Evolutionary conservation across 2,329 filamentous ascomycete species (phyloP).

Genomic region (Leptodontidium sp.): DNA sequence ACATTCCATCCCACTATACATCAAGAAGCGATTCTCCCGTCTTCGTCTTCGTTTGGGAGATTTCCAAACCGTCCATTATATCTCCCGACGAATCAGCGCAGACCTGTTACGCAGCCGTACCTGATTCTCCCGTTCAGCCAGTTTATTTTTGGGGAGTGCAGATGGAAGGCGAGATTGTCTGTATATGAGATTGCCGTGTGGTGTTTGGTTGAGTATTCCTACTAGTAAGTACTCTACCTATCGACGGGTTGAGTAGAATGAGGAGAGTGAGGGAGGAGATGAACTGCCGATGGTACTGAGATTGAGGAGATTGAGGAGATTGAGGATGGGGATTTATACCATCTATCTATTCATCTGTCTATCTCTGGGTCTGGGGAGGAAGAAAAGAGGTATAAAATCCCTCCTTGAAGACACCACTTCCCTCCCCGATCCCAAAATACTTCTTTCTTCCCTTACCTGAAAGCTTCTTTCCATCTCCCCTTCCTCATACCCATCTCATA

Average conservation of each 20-base stretch:
- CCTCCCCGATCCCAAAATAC: slow-evolving; percentile 7
- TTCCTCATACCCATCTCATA: no score
- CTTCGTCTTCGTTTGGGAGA: not conserved
- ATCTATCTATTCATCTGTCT: not conserved
- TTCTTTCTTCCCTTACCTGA: slow-evolving; percentile 7
- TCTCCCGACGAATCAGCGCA: slow-evolving; percentile 6
- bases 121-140: slow-evolving; percentile 16
- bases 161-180: not conserved
- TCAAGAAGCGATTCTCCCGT: not conserved
- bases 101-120: not conserved
- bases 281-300: slow-evolving; percentile 5
- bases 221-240: not conserved
- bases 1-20: not conserved
- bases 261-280: not conserved
- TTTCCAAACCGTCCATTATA: not conserved
- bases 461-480: not conserved
- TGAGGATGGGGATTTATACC: not conserved
- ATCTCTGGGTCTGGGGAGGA: not conserved
- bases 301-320: not conserved
- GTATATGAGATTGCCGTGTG: not conserved
- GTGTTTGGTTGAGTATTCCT: not conserved
- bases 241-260: not conserved
- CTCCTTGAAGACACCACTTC: no score
- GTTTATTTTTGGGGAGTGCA: not conserved
- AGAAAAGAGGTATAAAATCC: slow-evolving; percentile 2